Base-by-base conservation (phyloP, 768 basidiomycete genomes). In the Leccinum uliginosum region DNA sequence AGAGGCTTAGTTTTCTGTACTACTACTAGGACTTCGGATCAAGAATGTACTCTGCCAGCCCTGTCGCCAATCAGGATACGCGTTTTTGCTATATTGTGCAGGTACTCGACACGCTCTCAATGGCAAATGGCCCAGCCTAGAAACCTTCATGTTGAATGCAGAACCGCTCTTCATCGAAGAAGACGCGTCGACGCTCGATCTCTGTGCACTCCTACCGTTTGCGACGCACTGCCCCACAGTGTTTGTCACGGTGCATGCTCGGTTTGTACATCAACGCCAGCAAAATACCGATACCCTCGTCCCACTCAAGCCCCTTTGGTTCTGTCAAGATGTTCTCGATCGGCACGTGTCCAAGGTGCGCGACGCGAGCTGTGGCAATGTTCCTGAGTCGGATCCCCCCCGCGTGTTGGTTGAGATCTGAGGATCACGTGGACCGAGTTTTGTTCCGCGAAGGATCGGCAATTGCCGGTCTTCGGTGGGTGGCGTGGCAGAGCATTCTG, bases 351-450 rank as follows among this genome's bases (percentile, higher is more conserved):
- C 83, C 17, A 67, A 69, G 50, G 75, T 82, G 26, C 48, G 63
- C 2, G 75, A 81, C 14, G 66, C 75, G 6, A 76, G 72, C 4
- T 0, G 77, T 80, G 29, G 77, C 84, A 17, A 72, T 81, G 11
- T 84, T 81, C 61, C 73, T 87, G 54, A 80, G 80, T 60, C 76
- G 76, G 19, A 61, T 87, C 4, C 76, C 78, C 38, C 81, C 83
- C 1, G 61, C 74, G 2, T 63, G 65, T 3, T 82, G 78, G 50
- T 85, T 9, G 75, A 76, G 35, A 70, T 67, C n/a, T n/a, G 27
- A 83, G 83, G 0, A 71, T 82, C 47, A 82, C 78, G 10, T 84
- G 83, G 83, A 60, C 57, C 17, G 62, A 66, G 50, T 65, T 60
- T 54, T 61, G 68, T 15, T 15, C 24, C 44, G 51, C 45, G 24